Percentiles rank a stretch among this genome's conserved stretches.
Evolutionary conservation across 1,284 basidiomycete species (phyloP).

Genomic region (Sporisorium sorghi): DNA sequence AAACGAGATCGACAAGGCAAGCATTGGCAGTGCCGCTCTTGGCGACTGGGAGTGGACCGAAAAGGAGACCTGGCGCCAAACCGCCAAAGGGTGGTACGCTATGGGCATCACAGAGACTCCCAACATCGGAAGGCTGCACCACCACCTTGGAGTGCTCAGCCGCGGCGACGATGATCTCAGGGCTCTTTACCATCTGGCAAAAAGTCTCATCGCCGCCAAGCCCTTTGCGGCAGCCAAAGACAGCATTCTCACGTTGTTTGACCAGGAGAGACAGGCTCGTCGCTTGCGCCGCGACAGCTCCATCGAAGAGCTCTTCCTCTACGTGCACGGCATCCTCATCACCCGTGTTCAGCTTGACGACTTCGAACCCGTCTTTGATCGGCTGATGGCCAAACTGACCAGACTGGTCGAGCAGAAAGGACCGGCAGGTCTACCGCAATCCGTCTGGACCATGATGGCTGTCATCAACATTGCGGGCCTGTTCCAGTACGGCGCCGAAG

Average conservation of each 20-base stretch:
- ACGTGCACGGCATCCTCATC: constrained; percentile 94
- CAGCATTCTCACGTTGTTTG: constrained; percentile 86
- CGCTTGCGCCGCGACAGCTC: constrained; percentile 76
- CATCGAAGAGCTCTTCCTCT: constrained; percentile 84
- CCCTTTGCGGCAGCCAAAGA: constrained; percentile 88
- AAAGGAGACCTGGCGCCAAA: constrained; percentile 88
- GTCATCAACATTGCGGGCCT: constrained; percentile 83
- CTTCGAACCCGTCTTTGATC: constrained; percentile 82
- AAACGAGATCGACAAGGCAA: constrained; percentile 70
- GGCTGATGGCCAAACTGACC: constrained; percentile 83
- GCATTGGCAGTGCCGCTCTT: constrained; percentile 87
- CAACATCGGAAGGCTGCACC: constrained; percentile 89
- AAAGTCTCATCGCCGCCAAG: constrained; percentile 77
- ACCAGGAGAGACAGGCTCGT: constrained; percentile 75
- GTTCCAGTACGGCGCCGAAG: constrained; percentile 87
- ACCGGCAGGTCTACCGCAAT: constrained; percentile 71
- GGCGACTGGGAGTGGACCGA: constrained; percentile 88
- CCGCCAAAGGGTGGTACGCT: constrained; percentile 93
- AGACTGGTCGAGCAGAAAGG: constrained; percentile 23
- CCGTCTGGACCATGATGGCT: constrained; percentile 96
- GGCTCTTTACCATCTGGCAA: constrained; percentile 91
- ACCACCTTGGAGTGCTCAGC: constrained; percentile 90
- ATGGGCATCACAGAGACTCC: constrained; percentile 87
- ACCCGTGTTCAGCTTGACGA: constrained; percentile 93
- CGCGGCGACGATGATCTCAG: constrained; percentile 80